These are phyloP conservation scores for Sporothrix pseudoabietina DNA, from an alignment of 2,329 filamentous ascomycete species.

Conservation along the genomic window DNA sequence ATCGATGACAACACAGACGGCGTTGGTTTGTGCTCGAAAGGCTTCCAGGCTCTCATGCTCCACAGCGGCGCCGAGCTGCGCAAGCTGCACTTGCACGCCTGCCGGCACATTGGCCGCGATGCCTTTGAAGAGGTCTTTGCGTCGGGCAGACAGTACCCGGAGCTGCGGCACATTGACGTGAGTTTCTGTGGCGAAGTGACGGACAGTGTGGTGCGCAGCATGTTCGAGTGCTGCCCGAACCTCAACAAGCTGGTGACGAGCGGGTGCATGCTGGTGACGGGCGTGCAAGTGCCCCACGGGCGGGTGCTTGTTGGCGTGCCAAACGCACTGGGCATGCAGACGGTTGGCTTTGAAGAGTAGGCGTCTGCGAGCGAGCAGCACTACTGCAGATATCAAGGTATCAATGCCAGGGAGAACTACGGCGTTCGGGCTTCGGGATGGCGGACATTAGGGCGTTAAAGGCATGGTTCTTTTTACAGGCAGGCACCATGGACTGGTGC, in stretches of 20 bases:
- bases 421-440: slow-evolving; percentile 15
- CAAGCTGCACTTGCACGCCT: slow-evolving; percentile 76
- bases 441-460: slow-evolving; percentile 10
- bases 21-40: slow-evolving; percentile 73
- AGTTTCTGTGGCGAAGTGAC: slow-evolving; percentile 73
- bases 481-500: not conserved
- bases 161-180: slow-evolving; percentile 71
- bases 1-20: slow-evolving; percentile 65
- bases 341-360: slow-evolving; percentile 47
- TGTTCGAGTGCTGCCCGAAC: slow-evolving; percentile 66
- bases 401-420: not conserved
- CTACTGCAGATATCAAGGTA: not conserved
- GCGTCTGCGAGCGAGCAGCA: not conserved
- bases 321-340: slow-evolving; percentile 63
- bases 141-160: slow-evolving; percentile 62
- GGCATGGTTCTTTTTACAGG: not conserved
- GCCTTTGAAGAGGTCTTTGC: slow-evolving; percentile 76
- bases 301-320: slow-evolving; percentile 61
- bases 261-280: slow-evolving; percentile 64
- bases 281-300: slow-evolving; percentile 56
- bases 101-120: slow-evolving; percentile 73
- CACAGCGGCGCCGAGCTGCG: slow-evolving; percentile 72
- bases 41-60: slow-evolving; percentile 78
- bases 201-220: slow-evolving; percentile 63
- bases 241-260: slow-evolving; percentile 63